Percentiles rank a stretch among this genome's conserved stretches.
phyloP scores from a whole-genome alignment of 805 yeast species.

The Vanderwaltozyma verrucispora region DNA sequence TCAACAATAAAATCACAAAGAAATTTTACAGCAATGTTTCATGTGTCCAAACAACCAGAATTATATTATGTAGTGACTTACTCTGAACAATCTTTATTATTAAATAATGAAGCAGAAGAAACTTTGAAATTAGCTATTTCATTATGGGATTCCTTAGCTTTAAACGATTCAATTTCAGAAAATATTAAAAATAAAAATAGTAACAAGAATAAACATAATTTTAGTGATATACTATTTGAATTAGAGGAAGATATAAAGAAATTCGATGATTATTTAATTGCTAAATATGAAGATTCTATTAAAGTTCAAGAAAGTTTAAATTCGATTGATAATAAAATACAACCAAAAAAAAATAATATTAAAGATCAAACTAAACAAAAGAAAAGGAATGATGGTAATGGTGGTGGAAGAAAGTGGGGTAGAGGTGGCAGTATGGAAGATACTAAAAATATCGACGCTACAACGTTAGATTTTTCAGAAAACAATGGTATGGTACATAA shows the following conservation, averaged over 20 bases:
- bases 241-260: constrained; percentile 28
- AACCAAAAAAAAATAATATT: background rate
- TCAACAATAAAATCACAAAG: constrained; percentile 3
- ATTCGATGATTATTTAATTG: constrained; percentile 30
- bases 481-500: constrained; percentile 9
- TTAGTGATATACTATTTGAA: constrained; percentile 22
- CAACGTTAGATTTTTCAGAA: constrained; percentile 48
- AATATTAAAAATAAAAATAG: constrained; percentile 23
- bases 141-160: constrained; percentile 28
- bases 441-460: constrained; percentile 29
- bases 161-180: constrained; percentile 22
- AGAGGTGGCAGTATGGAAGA: constrained; percentile 50
- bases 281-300: constrained; percentile 24
- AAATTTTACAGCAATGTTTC: constrained; percentile 17
- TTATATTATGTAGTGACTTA: constrained; percentile 31
- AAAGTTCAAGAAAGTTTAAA: background rate
- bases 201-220: constrained; percentile 21
- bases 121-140: constrained; percentile 30
- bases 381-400: background rate
- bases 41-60: constrained; percentile 27
- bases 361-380: constrained; percentile 3
- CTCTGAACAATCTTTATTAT: constrained; percentile 33
- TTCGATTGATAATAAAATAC: constrained; percentile 1
- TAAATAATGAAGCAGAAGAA: constrained; percentile 36
- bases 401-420: constrained; percentile 51